A percentile compares a stretch with the other conserved stretches of the same genome.
Conservation (phyloP, 208 protist species). For the Trypanosomatidae sp. region DNA sequence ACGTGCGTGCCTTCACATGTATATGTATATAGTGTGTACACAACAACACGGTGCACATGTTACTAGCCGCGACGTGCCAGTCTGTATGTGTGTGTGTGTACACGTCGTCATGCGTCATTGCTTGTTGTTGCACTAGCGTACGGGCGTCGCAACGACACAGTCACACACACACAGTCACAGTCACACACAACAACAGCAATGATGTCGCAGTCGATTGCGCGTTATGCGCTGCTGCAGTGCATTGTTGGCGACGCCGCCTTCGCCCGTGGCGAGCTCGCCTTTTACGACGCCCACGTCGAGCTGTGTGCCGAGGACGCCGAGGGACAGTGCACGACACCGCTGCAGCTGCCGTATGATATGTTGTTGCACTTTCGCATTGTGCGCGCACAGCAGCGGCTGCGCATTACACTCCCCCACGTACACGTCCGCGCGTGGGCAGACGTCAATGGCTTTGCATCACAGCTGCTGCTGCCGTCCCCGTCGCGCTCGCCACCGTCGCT, state of each 20-base stretch:
- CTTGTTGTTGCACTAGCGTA: too few relatives aligned
- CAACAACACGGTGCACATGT: too few relatives aligned
- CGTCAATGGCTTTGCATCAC: constrained; percentile 37
- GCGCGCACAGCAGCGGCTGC: constrained; percentile 43
- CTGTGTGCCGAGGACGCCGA: constrained; percentile 27
- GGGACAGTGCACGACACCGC: constrained; percentile 31
- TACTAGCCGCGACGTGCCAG: too few relatives aligned
- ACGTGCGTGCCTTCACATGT: too few relatives aligned
- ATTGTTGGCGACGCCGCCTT: constrained; percentile 51
- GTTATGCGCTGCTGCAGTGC: constrained; percentile 42
- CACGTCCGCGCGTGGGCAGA: constrained; percentile 38
- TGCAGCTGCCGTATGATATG: constrained; percentile 38
- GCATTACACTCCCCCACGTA: constrained; percentile 31
- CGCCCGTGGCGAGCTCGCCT: constrained; percentile 38
- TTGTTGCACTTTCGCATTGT: constrained; percentile 71
- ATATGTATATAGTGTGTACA: too few relatives aligned
- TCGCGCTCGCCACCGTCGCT: too few relatives aligned
- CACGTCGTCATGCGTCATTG: too few relatives aligned
- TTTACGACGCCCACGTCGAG: constrained; percentile 47
- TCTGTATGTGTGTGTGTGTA: too few relatives aligned
- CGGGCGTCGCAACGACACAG: too few relatives aligned
- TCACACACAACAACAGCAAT: constrained; percentile 1
- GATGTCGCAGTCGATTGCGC: constrained; percentile 46
- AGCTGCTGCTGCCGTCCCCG: constrained; percentile 23
- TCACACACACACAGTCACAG: too few relatives aligned